Percentiles rank a stretch among this genome's conserved stretches.
These are phyloP conservation scores for Berkeleyomyces rouxiae DNA, from an alignment of 2,329 filamentous ascomycete species.

Conservation along the genomic window DNA sequence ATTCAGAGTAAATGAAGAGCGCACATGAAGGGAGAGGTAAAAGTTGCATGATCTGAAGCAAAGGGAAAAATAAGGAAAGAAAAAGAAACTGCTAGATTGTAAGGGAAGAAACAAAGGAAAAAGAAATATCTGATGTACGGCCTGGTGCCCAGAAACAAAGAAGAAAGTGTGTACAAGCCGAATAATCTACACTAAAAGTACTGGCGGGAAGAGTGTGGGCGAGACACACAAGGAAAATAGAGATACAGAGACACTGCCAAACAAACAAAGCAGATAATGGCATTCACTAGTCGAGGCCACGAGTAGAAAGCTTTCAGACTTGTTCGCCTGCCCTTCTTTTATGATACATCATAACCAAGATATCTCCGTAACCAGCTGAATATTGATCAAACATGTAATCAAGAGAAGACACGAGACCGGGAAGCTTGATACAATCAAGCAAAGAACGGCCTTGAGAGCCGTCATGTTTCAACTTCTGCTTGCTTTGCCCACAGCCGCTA, in stretches of 20 bases:
- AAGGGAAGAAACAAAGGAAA: neutral
- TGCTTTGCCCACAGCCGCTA: too few relatives aligned
- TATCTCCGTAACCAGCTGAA: neutral
- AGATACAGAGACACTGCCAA: neutral
- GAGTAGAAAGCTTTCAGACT: neutral
- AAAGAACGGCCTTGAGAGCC: neutral
- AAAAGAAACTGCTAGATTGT: too few relatives aligned
- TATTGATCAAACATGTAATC: neutral
- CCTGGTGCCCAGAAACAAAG: neutral
- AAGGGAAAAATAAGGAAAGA: neutral
- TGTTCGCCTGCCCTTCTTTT: neutral
- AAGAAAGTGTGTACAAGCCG: neutral
- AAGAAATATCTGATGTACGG: neutral
- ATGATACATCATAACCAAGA: neutral
- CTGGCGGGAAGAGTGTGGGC: neutral
- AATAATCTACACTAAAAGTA: neutral
- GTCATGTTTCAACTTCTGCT: neutral
- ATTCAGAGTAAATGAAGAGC: neutral
- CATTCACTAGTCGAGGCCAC: too few relatives aligned
- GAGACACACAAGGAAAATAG: neutral
- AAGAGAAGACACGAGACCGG: neutral
- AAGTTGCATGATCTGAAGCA: neutral
- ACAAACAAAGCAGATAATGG: neutral
- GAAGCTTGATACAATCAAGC: neutral
- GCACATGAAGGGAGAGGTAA: neutral